A percentile compares a stretch with the other conserved stretches of the same genome.
These are phyloP conservation scores for Verticillium tricorpus DNA, from an alignment of 2,329 filamentous ascomycete species.

Conservation along the genomic window DNA sequence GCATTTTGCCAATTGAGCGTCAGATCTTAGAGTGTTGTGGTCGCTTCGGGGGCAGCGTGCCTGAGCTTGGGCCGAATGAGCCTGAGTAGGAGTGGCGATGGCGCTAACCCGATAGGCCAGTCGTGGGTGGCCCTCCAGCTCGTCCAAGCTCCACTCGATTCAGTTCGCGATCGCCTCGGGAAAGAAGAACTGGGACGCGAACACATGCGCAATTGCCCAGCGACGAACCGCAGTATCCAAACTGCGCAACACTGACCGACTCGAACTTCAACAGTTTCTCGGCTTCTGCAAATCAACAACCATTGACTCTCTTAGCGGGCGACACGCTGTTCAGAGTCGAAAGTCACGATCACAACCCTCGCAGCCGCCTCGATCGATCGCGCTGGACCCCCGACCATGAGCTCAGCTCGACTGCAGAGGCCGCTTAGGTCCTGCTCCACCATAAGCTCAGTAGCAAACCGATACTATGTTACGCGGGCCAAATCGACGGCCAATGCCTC, in stretches of 20 bases:
- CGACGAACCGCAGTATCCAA: not conserved
- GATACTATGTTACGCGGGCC: constrained; percentile 10
- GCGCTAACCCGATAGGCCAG: too few species aligned
- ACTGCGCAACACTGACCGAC: not conserved
- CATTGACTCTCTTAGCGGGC: too few species aligned
- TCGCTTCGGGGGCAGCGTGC: too few species aligned
- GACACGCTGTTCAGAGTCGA: too few species aligned
- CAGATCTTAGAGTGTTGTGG: too few species aligned
- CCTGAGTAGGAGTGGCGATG: too few species aligned
- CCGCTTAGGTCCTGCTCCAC: not conserved
- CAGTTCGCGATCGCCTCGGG: not conserved
- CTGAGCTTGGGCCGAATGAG: too few species aligned
- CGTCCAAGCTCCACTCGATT: not conserved
- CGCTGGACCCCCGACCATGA: not conserved
- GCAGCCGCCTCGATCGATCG: not conserved
- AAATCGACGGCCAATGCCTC: constrained; percentile 3
- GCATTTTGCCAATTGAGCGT: too few species aligned
- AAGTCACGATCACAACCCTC: too few species aligned
- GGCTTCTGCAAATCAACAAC: too few species aligned
- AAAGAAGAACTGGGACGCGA: not conserved
- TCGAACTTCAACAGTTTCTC: not conserved
- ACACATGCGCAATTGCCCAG: not conserved
- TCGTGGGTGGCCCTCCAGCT: not conserved
- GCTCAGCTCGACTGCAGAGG: not conserved
- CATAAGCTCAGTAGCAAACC: not conserved